phyloP scores from a whole-genome alignment of 768 basidiomycete species.

The Suillus decipiens region DNA sequence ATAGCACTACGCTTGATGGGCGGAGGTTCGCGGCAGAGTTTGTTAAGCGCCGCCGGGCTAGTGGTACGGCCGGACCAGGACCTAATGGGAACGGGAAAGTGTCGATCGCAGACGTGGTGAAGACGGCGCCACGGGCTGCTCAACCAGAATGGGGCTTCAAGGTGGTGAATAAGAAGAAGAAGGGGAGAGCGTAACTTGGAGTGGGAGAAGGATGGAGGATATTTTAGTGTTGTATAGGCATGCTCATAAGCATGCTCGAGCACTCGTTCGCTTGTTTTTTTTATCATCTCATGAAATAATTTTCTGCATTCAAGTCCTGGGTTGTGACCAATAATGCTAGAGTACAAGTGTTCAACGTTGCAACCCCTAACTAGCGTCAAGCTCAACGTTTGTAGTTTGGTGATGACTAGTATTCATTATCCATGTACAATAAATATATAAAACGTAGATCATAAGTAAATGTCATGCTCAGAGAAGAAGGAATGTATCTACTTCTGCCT shows the following conservation, averaged over 20 bases:
- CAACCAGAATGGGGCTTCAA: slow-evolving; percentile 89
- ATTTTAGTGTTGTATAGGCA: neutral
- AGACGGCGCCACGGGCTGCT: slow-evolving; percentile 76
- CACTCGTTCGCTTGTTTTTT: slow-evolving; percentile 1
- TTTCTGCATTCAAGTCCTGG: neutral
- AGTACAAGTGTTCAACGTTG: too few relatives aligned
- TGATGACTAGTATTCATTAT: too few relatives aligned
- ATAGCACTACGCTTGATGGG: slow-evolving; percentile 93
- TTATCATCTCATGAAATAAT: slow-evolving; percentile 8
- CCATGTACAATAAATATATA: too few relatives aligned
- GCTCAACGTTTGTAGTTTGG: too few relatives aligned
- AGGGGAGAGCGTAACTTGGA: slow-evolving; percentile 54
- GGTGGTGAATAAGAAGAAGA: slow-evolving; percentile 96
- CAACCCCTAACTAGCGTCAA: too few relatives aligned
- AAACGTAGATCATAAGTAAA: too few relatives aligned
- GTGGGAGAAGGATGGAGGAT: neutral
- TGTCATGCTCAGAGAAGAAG: slow-evolving; percentile 19
- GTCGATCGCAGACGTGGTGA: slow-evolving; percentile 89
- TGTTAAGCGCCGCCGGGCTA: slow-evolving; percentile 81
- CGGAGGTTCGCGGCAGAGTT: slow-evolving; percentile 94
- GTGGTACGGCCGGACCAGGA: slow-evolving; percentile 50
- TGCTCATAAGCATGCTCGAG: neutral
- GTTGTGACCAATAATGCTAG: too few relatives aligned
- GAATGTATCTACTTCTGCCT: slow-evolving; percentile 20
- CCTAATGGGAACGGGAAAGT: slow-evolving; percentile 48